phyloP scores from a whole-genome alignment of 2,329 filamentous ascomycete species.

The Aspergillus vadensis region DNA sequence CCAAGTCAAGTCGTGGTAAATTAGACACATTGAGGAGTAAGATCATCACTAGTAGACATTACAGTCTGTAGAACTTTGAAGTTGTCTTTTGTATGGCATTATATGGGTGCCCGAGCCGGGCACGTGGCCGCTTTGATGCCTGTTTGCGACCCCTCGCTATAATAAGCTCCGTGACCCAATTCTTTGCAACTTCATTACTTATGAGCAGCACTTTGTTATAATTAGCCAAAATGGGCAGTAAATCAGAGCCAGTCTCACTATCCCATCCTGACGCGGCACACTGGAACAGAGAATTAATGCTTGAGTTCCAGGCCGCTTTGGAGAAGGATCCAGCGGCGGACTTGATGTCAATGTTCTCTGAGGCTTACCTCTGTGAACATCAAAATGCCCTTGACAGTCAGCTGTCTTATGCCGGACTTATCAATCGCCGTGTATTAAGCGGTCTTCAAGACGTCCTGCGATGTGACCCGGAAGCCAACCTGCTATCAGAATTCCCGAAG shows the following conservation, averaged over 20 bases:
- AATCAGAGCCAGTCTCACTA: conserved; percentile 5
- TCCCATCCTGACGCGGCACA: conserved; percentile 19
- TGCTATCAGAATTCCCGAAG: conserved; percentile 23
- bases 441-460: conserved; percentile 17
- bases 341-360: conserved; percentile 26
- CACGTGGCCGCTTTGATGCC: too few relatives aligned
- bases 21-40: too few relatives aligned
- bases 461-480: conserved; percentile 23
- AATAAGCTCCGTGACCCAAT: too few relatives aligned
- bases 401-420: conserved; percentile 19
- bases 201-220: too few relatives aligned
- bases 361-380: conserved; percentile 24
- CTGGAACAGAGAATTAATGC: conserved; percentile 28
- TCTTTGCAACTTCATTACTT: too few relatives aligned
- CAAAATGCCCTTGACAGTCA: conserved; percentile 12
- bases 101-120: too few relatives aligned
- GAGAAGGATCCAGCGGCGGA: conserved; percentile 25
- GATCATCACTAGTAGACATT: too few relatives aligned
- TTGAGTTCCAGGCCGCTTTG: conserved; percentile 21
- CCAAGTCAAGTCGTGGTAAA: too few relatives aligned
- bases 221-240: too few relatives aligned
- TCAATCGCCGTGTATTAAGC: conserved; percentile 23
- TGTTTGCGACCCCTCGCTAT: too few relatives aligned
- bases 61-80: too few relatives aligned
- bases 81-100: too few relatives aligned